Evolutionary conservation across 2,329 filamentous ascomycete genomes (phyloP), one percentile per base, ranked within the genome.

Genomic region (Neonectria ditissima): DNA sequence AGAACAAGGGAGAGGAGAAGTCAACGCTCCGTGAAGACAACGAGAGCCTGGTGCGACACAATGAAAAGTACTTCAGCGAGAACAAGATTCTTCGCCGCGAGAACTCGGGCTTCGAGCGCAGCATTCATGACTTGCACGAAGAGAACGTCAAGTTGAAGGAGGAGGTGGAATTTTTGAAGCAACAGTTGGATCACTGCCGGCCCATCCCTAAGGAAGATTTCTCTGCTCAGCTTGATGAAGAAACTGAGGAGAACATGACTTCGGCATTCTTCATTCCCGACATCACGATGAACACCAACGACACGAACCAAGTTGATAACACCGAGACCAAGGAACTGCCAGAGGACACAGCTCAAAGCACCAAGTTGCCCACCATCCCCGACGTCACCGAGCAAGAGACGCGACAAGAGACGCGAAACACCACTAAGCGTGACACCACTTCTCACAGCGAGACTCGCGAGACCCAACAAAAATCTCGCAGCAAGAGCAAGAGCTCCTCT

Each of bases 251-350:
- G 41, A 86, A 87, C 66, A 86, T 87, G 82, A 87, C 86, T 0
- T 88, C 86, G 6, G 86, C 84, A 4, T 84, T 87, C 69, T 86
- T 88, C 68, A 79, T 88, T 60, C 85, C 86, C 22, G 86, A 88
- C 65, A 87, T 87, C 65, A 88, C 86, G 2, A 79, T 87, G 34
- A 81, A 84, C 59, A 80, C 77, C 4, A 80, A 81, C 57, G 76
- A 78, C 22, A 71, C 74, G 24, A 75, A 55, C 8, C 66, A 65
- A 2, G 62, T 57, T 9, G 77, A 81, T 62, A 74, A 72, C 61
- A 78, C 75, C 4, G 74, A 75, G 51, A 75, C 74, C 2, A 73
- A 73, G 52, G 76, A 79, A 5, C 62, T 75, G 34, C 74, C 73
- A 2, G 78, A 79, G 43, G 63, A 76, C 51, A 77, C 77, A 2